Evolutionary conservation across 768 basidiomycete genomes (phyloP).

Genomic region (Collybiopsis confluens): DNA sequence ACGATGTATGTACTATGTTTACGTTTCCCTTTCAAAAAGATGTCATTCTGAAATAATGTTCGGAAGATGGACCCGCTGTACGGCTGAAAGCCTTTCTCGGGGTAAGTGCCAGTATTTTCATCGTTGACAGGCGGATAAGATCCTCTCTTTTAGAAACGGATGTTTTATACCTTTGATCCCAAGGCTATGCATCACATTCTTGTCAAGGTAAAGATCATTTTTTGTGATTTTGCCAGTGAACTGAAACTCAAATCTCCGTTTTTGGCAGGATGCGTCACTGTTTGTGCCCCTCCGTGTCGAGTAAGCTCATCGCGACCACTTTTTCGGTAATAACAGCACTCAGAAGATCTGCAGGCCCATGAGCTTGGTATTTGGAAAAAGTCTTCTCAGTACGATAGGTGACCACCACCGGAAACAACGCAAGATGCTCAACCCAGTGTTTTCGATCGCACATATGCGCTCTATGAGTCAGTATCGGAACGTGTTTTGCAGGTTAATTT

Average conservation of each 20-base stretch:
- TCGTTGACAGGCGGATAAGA: not conserved
- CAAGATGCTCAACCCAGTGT: slow-evolving; percentile 30
- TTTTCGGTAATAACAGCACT: too few relatives aligned
- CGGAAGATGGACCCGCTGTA: slow-evolving; percentile 3
- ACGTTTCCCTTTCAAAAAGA: too few relatives aligned
- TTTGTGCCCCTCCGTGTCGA: not conserved
- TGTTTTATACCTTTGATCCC: slow-evolving; percentile 6
- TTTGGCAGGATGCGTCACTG: not conserved
- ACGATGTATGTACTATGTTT: slow-evolving; percentile 2
- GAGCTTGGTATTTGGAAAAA: not conserved
- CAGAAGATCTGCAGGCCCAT: too few relatives aligned
- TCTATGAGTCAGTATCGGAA: slow-evolving; percentile 20
- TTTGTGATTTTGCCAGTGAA: not conserved
- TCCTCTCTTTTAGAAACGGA: not conserved
- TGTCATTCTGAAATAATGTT: too few relatives aligned
- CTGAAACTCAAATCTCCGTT: not conserved
- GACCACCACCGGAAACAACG: slow-evolving; percentile 19
- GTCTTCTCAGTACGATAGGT: not conserved
- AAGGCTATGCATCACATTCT: slow-evolving; percentile 7
- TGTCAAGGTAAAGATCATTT: not conserved
- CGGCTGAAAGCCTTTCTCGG: not conserved
- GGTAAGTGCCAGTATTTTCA: not conserved
- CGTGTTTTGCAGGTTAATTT: slow-evolving; percentile 21
- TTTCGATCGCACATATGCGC: slow-evolving; percentile 28
- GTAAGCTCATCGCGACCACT: not conserved